These are phyloP conservation scores for Podaxis sp. DNA, from an alignment of 768 basidiomycete species.

Conservation along the genomic window DNA sequence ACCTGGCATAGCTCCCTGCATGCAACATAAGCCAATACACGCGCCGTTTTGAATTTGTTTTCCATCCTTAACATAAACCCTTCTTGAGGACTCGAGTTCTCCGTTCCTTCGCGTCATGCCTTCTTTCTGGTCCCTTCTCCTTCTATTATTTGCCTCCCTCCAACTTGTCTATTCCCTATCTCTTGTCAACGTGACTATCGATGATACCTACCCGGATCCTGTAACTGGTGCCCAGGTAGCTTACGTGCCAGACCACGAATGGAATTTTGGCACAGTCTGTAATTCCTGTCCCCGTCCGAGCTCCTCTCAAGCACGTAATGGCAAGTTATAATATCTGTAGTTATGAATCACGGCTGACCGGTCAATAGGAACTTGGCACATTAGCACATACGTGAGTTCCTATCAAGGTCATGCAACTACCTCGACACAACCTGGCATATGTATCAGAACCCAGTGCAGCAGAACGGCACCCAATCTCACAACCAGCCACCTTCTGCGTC, in stretches of 20 bases:
- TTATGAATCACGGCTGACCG: not conserved
- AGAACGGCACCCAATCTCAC: not conserved
- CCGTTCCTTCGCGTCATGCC: slow-evolving; percentile 1
- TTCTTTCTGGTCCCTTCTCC: not conserved
- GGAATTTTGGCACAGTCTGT: not conserved
- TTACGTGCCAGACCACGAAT: not conserved
- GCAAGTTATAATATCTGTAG: not conserved
- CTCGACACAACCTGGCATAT: not conserved
- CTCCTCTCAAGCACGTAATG: not conserved
- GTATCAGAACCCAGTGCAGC: not conserved
- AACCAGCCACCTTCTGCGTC: not conserved
- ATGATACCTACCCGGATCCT: slow-evolving; percentile 2
- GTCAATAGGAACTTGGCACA: slow-evolving; percentile 3
- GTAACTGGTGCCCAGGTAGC: not conserved
- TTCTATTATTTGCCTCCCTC: not conserved
- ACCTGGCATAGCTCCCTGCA: not conserved
- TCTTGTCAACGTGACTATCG: not conserved
- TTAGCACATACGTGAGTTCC: not conserved
- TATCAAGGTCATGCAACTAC: not conserved
- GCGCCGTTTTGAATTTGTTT: not conserved
- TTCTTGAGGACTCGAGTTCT: not conserved
- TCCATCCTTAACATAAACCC: not conserved
- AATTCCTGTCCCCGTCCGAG: not conserved
- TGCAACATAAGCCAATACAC: not conserved
- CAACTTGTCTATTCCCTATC: not conserved